These are phyloP conservation scores for Uronychia setigera DNA, from an alignment of 73 alveolate genomes.

Conservation along the genomic window DNA sequence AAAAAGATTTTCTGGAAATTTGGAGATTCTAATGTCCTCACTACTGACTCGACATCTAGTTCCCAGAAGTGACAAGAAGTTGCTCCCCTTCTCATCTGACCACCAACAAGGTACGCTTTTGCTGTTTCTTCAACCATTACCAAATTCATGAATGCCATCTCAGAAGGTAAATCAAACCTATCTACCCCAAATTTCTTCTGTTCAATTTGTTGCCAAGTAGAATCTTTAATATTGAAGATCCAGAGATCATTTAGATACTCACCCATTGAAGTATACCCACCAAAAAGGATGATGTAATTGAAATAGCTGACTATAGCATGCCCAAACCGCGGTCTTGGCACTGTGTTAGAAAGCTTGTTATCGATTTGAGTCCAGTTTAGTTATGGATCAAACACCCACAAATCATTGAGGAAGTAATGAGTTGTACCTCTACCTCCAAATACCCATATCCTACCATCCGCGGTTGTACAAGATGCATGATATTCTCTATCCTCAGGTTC, in stretches of 20 bases:
- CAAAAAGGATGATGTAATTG: conserved; percentile 20
- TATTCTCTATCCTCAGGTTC: conserved; percentile 9
- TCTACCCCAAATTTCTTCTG: not conserved
- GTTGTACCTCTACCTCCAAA: conserved; percentile 22
- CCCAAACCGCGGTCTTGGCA: conserved; percentile 23
- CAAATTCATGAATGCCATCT: not conserved
- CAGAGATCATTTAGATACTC: conserved; percentile 21
- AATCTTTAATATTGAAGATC: conserved; percentile 5
- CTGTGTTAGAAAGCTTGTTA: not conserved
- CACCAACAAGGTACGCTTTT: not conserved
- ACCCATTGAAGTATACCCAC: conserved; percentile 12
- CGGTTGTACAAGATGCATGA: conserved; percentile 24
- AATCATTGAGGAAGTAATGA: not conserved
- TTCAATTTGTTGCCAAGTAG: not conserved
- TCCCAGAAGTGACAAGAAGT: not conserved
- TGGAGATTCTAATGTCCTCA: not conserved
- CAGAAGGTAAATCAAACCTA: not conserved
- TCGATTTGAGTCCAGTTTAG: not conserved
- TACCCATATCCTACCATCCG: conserved; percentile 23
- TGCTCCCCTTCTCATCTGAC: not conserved
- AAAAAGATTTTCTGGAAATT: not conserved
- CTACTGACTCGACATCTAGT: not conserved
- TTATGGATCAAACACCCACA: not conserved
- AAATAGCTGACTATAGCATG: conserved; percentile 18
- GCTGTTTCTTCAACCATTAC: not conserved